phyloP scores from a whole-genome alignment of 768 basidiomycete species.

The Agaricus subrufescens region DNA sequence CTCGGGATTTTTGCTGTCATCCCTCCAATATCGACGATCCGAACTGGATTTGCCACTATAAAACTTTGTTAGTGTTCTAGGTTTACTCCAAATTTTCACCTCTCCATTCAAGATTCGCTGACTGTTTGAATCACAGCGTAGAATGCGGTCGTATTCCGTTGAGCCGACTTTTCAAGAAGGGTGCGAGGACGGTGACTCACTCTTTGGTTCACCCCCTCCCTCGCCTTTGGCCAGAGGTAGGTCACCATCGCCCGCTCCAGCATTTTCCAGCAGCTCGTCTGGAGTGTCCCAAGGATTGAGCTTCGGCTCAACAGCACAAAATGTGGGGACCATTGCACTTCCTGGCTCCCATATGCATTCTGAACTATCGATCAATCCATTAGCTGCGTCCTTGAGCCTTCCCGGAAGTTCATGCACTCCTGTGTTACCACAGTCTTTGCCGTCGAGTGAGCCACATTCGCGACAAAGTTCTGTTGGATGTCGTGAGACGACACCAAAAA shows the following conservation, averaged over 20 bases:
- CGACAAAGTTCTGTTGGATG: slow-evolving; percentile 8
- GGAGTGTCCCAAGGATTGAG: not conserved
- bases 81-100: not conserved
- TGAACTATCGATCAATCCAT: slow-evolving; percentile 79
- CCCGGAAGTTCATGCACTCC: slow-evolving; percentile 34
- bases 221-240: slow-evolving; percentile 62
- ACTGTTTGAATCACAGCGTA: not conserved
- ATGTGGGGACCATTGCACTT: slow-evolving; percentile 98
- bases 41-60: not conserved
- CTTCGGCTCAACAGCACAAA: slow-evolving; percentile 51
- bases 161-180: not conserved
- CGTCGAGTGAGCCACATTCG: slow-evolving; percentile 1
- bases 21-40: not conserved
- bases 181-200: slow-evolving; percentile 53
- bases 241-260: slow-evolving; percentile 60
- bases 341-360: slow-evolving; percentile 88
- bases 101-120: not conserved
- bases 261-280: slow-evolving; percentile 40
- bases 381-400: slow-evolving; percentile 60
- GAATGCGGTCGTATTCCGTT: not conserved
- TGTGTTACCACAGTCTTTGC: slow-evolving; percentile 21
- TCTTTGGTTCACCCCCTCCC: slow-evolving; percentile 79
- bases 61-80: slow-evolving; percentile 1
- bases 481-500: not conserved
- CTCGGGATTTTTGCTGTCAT: not conserved